Evolutionary conservation across 2,329 filamentous ascomycete species (phyloP), one percentile per base, ranked within the genome.

Genomic region (Amauroascus niger): DNA sequence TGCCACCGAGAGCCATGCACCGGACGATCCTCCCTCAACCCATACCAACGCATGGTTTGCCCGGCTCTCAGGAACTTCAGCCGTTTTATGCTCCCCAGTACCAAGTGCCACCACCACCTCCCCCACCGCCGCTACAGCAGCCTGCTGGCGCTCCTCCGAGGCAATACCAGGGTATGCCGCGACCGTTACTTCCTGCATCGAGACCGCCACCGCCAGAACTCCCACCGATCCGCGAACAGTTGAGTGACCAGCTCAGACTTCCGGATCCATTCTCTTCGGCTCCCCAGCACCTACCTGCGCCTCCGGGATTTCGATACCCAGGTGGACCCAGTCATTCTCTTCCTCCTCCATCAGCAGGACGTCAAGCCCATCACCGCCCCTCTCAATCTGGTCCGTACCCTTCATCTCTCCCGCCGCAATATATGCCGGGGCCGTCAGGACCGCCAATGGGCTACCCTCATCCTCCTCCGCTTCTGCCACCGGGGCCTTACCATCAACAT

Each of bases 211-310:
- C 48, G 18, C 57, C 46, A n/a, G 49, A n/a, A 33, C 63, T 65
- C n/a, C 63, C 63, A 26, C 61, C 62, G 24, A 61, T 66, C 28
- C 62, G 61, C 43, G 63, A 67, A 32, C 63, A 66, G 37, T 61
- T 66, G 32, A 62, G 61, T 45, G 64, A 67, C 26, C 64, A 65
- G 49, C 58, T 68, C 43, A 62, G 64, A 47, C 59, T 71, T 24
- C 69, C 69, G 9, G 67, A 71, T 52, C 66, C 67, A 13, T 71
- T 71, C 54, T 61, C 64, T 6, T 57, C 60, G 1, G 56, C 57
- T 6, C 65, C 64, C 16, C 69, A 66, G n/a, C 69, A 70, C 50
- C 66, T 72, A 8, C 69, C 70, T 13, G 68, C 69, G 16, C 69
- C 67, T 6, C 66, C 65, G n/a, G 67, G 68, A 11, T 68, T 69